These are phyloP conservation scores for Tolypocladium cylindrosporum DNA, from an alignment of 2,329 filamentous ascomycete genomes.

Conservation along the genomic window DNA sequence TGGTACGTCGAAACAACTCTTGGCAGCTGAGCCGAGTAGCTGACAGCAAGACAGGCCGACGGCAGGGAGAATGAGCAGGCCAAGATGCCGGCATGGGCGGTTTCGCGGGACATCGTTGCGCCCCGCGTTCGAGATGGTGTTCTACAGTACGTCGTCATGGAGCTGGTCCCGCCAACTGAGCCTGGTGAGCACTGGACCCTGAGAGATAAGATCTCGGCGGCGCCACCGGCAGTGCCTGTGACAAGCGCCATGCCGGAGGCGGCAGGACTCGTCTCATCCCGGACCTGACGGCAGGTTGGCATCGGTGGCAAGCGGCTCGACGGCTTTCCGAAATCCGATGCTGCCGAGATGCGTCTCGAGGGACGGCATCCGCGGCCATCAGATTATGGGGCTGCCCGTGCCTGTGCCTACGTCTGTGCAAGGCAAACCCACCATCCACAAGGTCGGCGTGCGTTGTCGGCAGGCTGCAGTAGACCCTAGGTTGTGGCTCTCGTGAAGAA, in stretches of 20 bases:
- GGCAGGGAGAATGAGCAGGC: slow-evolving; percentile 34
- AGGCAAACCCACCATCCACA: neutral
- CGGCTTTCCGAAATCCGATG: neutral
- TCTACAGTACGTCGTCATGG: slow-evolving; percentile 37
- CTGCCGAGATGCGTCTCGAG: neutral
- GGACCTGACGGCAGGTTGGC: neutral
- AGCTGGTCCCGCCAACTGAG: slow-evolving; percentile 28
- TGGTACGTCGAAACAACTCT: slow-evolving; percentile 25
- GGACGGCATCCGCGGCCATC: neutral
- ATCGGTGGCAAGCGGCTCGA: neutral
- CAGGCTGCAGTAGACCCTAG: neutral
- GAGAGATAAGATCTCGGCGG: slow-evolving; percentile 18
- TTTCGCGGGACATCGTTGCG: slow-evolving; percentile 32
- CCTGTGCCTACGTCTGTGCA: neutral
- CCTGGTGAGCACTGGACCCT: slow-evolving; percentile 28
- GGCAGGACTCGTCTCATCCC: slow-evolving; percentile 1
- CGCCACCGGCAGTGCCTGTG: slow-evolving; percentile 6
- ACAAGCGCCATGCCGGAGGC: slow-evolving; percentile 3
- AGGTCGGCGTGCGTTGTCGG: neutral
- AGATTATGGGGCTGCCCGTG: neutral
- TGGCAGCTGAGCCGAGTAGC: neutral
- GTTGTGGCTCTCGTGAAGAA: neutral
- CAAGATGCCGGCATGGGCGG: slow-evolving; percentile 14
- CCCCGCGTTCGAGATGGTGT: slow-evolving; percentile 34
- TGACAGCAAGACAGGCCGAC: slow-evolving; percentile 28